Base-by-base conservation (phyloP, 139 green algal species). In the Closterium sp. region DNA sequence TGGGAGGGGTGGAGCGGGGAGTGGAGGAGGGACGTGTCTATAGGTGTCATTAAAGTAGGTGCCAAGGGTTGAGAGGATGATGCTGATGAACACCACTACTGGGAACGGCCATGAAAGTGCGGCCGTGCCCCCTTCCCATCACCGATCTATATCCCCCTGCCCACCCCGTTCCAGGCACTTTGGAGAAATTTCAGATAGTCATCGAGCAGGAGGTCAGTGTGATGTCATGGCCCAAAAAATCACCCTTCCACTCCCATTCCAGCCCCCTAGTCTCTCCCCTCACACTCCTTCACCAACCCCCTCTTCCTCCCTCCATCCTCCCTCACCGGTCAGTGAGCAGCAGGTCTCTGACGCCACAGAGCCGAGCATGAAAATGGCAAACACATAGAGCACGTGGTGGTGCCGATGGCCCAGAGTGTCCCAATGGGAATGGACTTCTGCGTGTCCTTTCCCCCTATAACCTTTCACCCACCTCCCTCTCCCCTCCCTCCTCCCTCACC, bases 41-140 rank as follows among this genome's bases (percentile, higher is more conserved):
- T 91, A 11, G 94, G 93, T n/a, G 30, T 94, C 91, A 94, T 91
- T 10, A 95, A 70, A 2, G 86, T 91, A n/a, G 19, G 93, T 91
- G 4, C 91, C 93, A 9, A 95, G 73, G 4, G 93, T 94, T 4
- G 93, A 95, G 24, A 95, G 86, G 62, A 94, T 95, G 90, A 95
- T 95, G 17, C 93, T 91, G 19, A 94, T 62, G 45, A 73, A 89
- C 10, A 94, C 93, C 27, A 95, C 88, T 17, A 9, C 88, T 7
- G 91, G 27, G 3, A 88, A 88, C 28, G 93, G 93, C 93, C 93
- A 95, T 6, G 93, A 70, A 4, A 95, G 29, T 30, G 31, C n/a
- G 5, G 2, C 2, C n/a, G 0, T 88, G 5, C 4, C 2, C 29
- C 29, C 2, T 6, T 45, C 38, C 5, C 38, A 45, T 45, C 38